A percentile compares a stretch with the other conserved stretches of the same genome.
Conservation (phyloP, 2,329 filamentous ascomycete genomes). For the Colletotrichum sp. region DNA sequence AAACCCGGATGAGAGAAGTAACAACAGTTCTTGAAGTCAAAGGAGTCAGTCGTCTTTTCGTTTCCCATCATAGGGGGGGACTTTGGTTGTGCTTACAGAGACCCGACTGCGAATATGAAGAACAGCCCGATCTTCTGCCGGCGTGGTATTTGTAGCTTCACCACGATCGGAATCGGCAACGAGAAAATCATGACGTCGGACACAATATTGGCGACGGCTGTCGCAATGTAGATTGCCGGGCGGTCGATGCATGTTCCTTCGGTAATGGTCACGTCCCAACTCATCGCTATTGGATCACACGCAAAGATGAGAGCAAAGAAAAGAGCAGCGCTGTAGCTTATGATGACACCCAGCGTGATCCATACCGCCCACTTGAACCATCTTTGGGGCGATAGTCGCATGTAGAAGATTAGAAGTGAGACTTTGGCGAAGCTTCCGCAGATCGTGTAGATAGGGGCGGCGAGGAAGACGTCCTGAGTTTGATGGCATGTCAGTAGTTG, state of each 20-base stretch:
- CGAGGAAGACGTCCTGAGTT: slow-evolving; percentile 30
- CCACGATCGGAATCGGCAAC: slow-evolving; percentile 50
- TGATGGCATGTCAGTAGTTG: neutral
- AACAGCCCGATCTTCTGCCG: slow-evolving; percentile 50
- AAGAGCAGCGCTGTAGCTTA: slow-evolving; percentile 36
- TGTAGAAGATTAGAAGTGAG: slow-evolving; percentile 42
- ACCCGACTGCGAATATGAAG: slow-evolving; percentile 49
- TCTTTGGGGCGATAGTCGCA: slow-evolving; percentile 37
- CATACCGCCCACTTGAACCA: slow-evolving; percentile 36
- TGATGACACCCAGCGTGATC: slow-evolving; percentile 31
- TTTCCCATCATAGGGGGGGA: neutral
- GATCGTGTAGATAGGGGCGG: slow-evolving; percentile 35
- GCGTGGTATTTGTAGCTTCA: slow-evolving; percentile 47
- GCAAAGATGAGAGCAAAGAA: slow-evolving; percentile 41
- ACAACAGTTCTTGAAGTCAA: slow-evolving; percentile 33
- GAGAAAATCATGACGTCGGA: slow-evolving; percentile 52
- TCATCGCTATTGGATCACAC: slow-evolving; percentile 36
- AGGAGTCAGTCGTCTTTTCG: neutral
- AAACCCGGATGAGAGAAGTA: slow-evolving; percentile 35
- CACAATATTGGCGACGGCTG: slow-evolving; percentile 50
- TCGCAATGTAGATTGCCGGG: slow-evolving; percentile 51
- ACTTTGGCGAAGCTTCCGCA: slow-evolving; percentile 40
- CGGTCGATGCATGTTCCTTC: slow-evolving; percentile 48
- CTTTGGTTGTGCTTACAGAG: slow-evolving; percentile 29
- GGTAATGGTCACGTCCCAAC: slow-evolving; percentile 34